Percentiles rank a stretch among this genome's conserved stretches.
phyloP scores from a whole-genome alignment of 2,329 filamentous ascomycete species.

The Penicillium sp. region DNA sequence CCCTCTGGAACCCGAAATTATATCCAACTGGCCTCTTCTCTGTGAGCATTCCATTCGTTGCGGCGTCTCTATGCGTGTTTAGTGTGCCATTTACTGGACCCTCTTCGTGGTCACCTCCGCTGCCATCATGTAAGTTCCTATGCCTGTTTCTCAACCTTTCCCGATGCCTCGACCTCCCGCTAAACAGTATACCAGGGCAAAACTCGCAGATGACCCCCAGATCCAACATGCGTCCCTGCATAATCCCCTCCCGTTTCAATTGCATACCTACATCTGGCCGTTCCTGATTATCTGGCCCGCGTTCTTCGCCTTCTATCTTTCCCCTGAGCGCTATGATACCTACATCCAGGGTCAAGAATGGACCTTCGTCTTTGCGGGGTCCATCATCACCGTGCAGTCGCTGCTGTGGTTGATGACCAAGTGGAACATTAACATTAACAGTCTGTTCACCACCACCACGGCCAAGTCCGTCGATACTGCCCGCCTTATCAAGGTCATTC shows the following conservation, averaged over 20 bases:
- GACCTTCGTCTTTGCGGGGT: constrained; percentile 91
- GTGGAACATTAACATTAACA: constrained; percentile 88
- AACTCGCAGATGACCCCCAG: constrained; percentile 86
- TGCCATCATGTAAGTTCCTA: constrained; percentile 31
- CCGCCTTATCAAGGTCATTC: constrained; percentile 85
- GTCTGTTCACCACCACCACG: constrained; percentile 71
- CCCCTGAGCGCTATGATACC: constrained; percentile 75
- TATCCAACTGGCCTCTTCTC: constrained; percentile 25
- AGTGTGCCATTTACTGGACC: constrained; percentile 23
- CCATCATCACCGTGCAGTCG: constrained; percentile 81
- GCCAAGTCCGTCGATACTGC: constrained; percentile 69
- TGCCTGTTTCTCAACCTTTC: constrained; percentile 2
- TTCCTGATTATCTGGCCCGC: constrained; percentile 87
- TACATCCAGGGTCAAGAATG: constrained; percentile 94
- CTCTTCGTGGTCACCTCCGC: constrained; percentile 28
- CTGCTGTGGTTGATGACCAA: constrained; percentile 93
- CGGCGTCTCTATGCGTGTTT: constrained; percentile 25
- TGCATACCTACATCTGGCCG: constrained; percentile 90
- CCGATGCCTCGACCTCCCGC: constrained; percentile 7
- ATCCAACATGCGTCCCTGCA: constrained; percentile 84
- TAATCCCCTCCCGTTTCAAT: constrained; percentile 72
- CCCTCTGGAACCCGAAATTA: constrained; percentile 21
- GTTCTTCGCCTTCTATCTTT: constrained; percentile 84
- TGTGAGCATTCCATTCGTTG: not conserved
- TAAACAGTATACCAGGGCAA: constrained; percentile 52